These are phyloP conservation scores for Paecilomyces niveus DNA, from an alignment of 2,329 filamentous ascomycete genomes.

Conservation along the genomic window DNA sequence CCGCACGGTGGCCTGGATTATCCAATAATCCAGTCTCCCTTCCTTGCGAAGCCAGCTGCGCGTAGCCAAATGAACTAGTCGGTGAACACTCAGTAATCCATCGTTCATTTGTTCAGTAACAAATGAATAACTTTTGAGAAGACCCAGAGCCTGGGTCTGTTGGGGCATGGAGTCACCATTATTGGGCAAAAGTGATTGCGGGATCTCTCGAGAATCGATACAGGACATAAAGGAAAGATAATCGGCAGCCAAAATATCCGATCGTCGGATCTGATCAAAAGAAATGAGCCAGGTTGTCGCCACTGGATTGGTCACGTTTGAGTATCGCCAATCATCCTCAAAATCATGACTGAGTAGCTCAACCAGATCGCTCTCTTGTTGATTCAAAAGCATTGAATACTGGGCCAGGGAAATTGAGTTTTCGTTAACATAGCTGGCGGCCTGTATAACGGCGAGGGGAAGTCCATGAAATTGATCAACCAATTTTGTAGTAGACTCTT, in stretches of 20 bases:
- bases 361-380: slow-evolving; percentile 2
- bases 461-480: no score
- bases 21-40: slow-evolving; percentile 2
- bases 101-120: slow-evolving; percentile 2
- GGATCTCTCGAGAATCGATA: slow-evolving; percentile 14
- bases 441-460: slow-evolving; percentile 12
- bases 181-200: slow-evolving; percentile 8
- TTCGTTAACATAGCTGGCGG: slow-evolving; percentile 8
- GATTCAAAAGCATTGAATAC: slow-evolving; percentile 7
- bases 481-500: no score
- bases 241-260: slow-evolving; percentile 9
- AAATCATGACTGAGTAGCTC: slow-evolving; percentile 12
- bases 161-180: background rate
- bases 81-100: slow-evolving; percentile 12
- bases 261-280: slow-evolving; percentile 13
- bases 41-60: slow-evolving; percentile 8
- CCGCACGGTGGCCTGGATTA: background rate
- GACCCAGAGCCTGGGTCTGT: slow-evolving; percentile 1
- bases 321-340: slow-evolving; percentile 13
- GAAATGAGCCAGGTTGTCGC: slow-evolving; percentile 19
- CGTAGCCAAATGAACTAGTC: slow-evolving; percentile 14
- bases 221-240: slow-evolving; percentile 16
- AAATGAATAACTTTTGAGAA: slow-evolving; percentile 5
- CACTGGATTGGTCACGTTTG: slow-evolving; percentile 15
- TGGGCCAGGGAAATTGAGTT: background rate